phyloP scores from a whole-genome alignment of 2,329 filamentous ascomycete species.

The Calonectria henricotiae region DNA sequence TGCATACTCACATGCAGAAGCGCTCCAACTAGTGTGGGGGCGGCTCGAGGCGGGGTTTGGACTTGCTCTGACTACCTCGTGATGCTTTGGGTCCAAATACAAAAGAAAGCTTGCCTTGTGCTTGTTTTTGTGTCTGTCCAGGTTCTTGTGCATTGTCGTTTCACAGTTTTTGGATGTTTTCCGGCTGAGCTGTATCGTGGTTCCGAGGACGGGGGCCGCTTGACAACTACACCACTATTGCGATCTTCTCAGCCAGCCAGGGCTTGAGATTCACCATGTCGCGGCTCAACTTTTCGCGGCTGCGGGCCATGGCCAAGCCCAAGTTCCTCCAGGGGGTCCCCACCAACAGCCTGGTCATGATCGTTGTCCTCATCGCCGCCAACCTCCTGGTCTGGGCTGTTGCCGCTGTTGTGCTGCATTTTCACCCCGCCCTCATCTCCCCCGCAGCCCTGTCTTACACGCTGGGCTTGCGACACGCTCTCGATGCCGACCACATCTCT shows the following conservation, averaged over 20 bases:
- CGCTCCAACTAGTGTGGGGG: neutral
- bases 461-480: conserved; percentile 91
- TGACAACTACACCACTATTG: neutral
- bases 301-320: conserved; percentile 48
- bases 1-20: conserved; percentile 12
- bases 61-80: neutral
- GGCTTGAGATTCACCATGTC: conserved; percentile 40
- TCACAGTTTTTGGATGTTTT: neutral
- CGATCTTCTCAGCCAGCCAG: neutral
- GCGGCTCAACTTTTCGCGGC: conserved; percentile 42
- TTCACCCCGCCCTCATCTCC: conserved; percentile 77
- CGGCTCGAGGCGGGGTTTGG: conserved; percentile 19
- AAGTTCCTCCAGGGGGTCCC: conserved; percentile 55
- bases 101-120: neutral
- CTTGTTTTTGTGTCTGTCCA: no score
- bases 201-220: neutral
- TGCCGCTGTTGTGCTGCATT: conserved; percentile 69
- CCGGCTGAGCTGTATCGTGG: neutral
- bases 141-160: neutral
- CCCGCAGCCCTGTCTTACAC: conserved; percentile 90
- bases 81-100: conserved; percentile 13
- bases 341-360: conserved; percentile 64
- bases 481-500: conserved; percentile 91
- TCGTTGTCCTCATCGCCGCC: conserved; percentile 65
- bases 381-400: conserved; percentile 73